Conservation (phyloP, 257 asterid species). For the Capsicum rhomboideum region DNA sequence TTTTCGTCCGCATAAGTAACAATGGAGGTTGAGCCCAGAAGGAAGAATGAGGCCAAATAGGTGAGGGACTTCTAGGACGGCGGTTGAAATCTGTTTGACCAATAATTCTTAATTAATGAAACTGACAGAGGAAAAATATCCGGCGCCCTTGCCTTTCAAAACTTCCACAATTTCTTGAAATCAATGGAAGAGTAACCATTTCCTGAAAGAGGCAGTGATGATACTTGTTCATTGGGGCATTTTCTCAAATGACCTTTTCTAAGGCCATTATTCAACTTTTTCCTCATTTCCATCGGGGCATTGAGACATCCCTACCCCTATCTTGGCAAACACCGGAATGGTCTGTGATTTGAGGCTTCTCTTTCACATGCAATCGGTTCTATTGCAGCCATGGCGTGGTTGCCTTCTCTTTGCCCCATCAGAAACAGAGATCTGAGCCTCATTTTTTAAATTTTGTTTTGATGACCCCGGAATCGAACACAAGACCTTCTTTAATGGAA, state of each 20-base stretch:
- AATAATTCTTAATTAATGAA: not conserved
- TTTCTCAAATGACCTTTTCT: not conserved
- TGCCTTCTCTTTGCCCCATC: not conserved
- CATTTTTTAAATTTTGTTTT: not conserved
- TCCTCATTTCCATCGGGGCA: not conserved
- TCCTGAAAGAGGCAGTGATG: not conserved
- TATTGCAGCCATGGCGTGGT: conserved; percentile 6
- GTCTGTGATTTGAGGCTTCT: not conserved
- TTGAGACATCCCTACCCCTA: not conserved
- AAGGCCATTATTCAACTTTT: not conserved
- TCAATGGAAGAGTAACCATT: not conserved
- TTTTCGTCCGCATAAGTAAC: not conserved
- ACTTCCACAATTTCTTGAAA: too few species aligned
- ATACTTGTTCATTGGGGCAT: not conserved
- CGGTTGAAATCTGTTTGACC: not conserved
- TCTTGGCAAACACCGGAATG: not conserved
- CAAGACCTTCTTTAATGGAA: not conserved
- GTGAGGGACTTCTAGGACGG: not conserved
- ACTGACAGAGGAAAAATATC: not conserved
- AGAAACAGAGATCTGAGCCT: not conserved
- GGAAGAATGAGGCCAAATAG: not conserved
- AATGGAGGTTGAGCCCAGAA: not conserved
- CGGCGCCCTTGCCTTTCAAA: too few species aligned
- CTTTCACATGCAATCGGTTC: not conserved
- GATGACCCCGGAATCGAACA: not conserved